Evolutionary conservation across 352 stramenopile species (phyloP).

Genomic region (Discostella stelligera): DNA sequence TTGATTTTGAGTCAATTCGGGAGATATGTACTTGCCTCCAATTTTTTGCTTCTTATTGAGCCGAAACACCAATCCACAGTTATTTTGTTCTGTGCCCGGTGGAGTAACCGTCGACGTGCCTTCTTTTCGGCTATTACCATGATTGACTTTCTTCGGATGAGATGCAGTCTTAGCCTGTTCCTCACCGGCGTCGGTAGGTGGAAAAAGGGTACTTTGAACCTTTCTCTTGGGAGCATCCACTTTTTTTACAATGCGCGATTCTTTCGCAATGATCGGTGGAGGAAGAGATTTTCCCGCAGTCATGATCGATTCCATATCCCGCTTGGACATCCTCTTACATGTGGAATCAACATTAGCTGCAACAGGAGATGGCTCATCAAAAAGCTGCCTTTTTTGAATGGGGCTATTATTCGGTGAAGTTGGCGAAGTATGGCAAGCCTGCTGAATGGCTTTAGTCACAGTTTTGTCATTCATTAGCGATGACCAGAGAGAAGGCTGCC

Average conservation of each 20-base stretch:
- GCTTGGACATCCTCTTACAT: conserved; percentile 22
- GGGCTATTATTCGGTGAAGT: conserved; percentile 14
- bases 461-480: conserved; percentile 14
- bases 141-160: not conserved
- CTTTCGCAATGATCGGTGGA: conserved; percentile 7
- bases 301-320: conserved; percentile 18
- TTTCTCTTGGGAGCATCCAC: conserved; percentile 9
- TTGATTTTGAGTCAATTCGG: conserved; percentile 16
- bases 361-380: conserved; percentile 15
- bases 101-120: conserved; percentile 15
- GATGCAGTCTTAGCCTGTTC: conserved; percentile 4
- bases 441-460: conserved; percentile 31
- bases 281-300: conserved; percentile 20
- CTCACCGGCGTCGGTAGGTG: not conserved
- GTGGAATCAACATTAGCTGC: not conserved
- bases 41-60: conserved; percentile 15
- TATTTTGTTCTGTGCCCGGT: conserved; percentile 11
- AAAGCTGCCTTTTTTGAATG: conserved; percentile 28
- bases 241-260: conserved; percentile 10
- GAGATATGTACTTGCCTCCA: conserved; percentile 18
- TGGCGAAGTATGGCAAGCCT: conserved; percentile 20
- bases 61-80: conserved; percentile 11
- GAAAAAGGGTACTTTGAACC: conserved; percentile 21
- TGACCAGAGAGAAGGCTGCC: conserved; percentile 13
- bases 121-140: not conserved